Evolutionary conservation across 1,284 basidiomycete species (phyloP), one percentile per base, ranked within the genome.

Genomic region (Afroboletus lepidellus): DNA sequence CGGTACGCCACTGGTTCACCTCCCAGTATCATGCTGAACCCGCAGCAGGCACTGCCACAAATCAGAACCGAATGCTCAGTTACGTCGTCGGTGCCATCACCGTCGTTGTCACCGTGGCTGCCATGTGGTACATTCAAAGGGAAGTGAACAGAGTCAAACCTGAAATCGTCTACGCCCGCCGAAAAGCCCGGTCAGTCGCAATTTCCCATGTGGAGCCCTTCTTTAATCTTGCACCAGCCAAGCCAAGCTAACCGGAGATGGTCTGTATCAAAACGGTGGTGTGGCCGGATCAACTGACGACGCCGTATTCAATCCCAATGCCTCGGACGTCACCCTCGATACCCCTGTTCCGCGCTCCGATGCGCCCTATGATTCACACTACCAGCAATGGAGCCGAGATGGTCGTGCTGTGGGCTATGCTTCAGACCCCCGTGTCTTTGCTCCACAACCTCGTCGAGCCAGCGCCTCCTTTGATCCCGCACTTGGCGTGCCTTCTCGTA

Each of bases 121-220:
- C 92, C 0, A 87, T 90, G 71, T 94, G 90, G 85, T 96, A 89
- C 67, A 89, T 96, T 61, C 83, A 83, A 61, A 74, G 69, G 48
- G 70, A 85, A 69, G 92, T 96, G 84, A 82, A 86, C 63, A 75
- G 80, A 59, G 86, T 83, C 24, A 88, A 92, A 60, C 81, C 87
- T 0, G 66, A 72, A 1, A 83, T 96, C 8, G 85, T 95, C 63
- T 83, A 90, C 51, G 79, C 80, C 34, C 77, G 86, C 41, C 80
- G 92, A 52, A 90, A 82, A 70, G 83, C 80, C 23, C 74, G 84
- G 80, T 84, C 53, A 57, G 75, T 70, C 23, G 3, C 33, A 8
- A 2, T 12, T 2, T 42, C 43, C 3, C 3, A 15, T 20, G 34
- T 51, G 38, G 33, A n/a, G 25, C 21, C n/a, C 0, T 41, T 34